These are phyloP conservation scores for Pichia sp. DNA, from an alignment of 1,139 yeast species.

Conservation along the genomic window DNA sequence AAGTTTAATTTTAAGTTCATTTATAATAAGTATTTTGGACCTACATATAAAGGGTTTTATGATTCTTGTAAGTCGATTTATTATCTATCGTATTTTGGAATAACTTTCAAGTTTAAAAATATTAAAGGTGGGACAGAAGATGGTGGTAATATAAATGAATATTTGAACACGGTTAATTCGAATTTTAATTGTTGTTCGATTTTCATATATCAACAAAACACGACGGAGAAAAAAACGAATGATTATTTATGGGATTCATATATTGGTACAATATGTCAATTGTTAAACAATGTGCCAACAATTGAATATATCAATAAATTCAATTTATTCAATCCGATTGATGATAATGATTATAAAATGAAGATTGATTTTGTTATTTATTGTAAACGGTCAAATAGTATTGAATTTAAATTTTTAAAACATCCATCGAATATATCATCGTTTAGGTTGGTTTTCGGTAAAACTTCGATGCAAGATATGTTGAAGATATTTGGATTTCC, in stretches of 20 bases:
- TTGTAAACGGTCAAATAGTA: background rate
- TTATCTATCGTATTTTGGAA: slow-evolving; percentile 49
- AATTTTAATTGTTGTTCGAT: slow-evolving; percentile 37
- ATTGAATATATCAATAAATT: background rate
- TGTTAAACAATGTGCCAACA: background rate
- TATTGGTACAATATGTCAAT: background rate
- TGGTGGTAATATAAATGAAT: slow-evolving; percentile 18
- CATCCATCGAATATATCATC: slow-evolving; percentile 5
- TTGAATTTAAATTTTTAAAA: slow-evolving; percentile 1
- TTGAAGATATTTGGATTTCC: slow-evolving; percentile 49
- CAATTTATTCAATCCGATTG: background rate
- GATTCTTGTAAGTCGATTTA: slow-evolving; percentile 25
- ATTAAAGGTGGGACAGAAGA: slow-evolving; percentile 4
- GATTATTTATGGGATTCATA: slow-evolving; percentile 2
- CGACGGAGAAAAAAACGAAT: background rate
- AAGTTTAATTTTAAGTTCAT: slow-evolving; percentile 35
- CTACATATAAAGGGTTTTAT: slow-evolving; percentile 49
- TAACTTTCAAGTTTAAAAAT: slow-evolving; percentile 40
- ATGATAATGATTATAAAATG: background rate
- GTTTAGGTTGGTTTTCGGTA: slow-evolving; percentile 30
- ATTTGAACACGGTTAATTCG: slow-evolving; percentile 30
- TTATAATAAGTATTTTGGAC: slow-evolving; percentile 56
- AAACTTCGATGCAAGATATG: slow-evolving; percentile 45
- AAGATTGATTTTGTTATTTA: background rate
- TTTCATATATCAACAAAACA: slow-evolving; percentile 32